Conservation (phyloP, 2,329 filamentous ascomycete species). For the Magnaporthiopsis rhizophila region DNA sequence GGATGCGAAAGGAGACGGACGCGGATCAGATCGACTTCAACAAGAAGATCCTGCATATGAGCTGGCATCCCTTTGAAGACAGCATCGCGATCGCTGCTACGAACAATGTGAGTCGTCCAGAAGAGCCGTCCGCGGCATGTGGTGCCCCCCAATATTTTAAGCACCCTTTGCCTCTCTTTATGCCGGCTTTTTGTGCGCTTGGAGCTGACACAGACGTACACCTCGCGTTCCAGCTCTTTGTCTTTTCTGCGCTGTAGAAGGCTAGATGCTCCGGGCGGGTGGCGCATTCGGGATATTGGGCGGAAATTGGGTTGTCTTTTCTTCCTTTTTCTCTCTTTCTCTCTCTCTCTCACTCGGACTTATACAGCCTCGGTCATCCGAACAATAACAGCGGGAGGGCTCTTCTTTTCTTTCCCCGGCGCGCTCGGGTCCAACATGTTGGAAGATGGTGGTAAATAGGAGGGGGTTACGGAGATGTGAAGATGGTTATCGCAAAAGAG, state of each 20-base stretch:
- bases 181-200: background rate
- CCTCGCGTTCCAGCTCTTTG: constrained; percentile 22
- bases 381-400: background rate
- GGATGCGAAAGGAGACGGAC: constrained; percentile 98
- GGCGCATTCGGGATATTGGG: constrained; percentile 3
- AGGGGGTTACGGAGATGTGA: background rate
- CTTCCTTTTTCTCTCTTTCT: background rate
- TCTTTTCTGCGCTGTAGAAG: constrained; percentile 18
- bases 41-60: constrained; percentile 99
- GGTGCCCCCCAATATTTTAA: background rate
- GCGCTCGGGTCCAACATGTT: background rate
- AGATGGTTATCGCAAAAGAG: background rate
- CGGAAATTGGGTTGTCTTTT: background rate
- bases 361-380: background rate
- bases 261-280: constrained; percentile 1
- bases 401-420: background rate
- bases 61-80: constrained; percentile 99
- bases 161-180: background rate
- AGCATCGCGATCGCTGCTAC: constrained; percentile 99
- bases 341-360: background rate
- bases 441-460: background rate
- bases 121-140: background rate
- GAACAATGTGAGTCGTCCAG: constrained; percentile 74
- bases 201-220: background rate
- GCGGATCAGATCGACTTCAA: constrained; percentile 99